Base-by-base conservation (phyloP, 75 land plant species). In the Sequoia sempervirens region DNA sequence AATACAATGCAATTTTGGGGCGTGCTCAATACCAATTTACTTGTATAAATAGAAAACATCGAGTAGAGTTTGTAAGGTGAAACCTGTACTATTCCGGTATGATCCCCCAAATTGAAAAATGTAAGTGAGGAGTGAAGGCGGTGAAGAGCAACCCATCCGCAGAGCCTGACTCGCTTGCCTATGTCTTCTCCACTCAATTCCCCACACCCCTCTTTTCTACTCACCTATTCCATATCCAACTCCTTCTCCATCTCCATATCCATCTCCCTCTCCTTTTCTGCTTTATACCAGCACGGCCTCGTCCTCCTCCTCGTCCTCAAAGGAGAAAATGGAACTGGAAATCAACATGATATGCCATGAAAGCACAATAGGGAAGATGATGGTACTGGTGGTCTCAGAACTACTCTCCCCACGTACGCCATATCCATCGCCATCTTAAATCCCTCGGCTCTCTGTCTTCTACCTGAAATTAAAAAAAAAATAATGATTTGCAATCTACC, bases 61-160 rank as follows among this genome's bases (percentile, higher is more conserved):
- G 1, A 50, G 52, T 12, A 56, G 26, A 61, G 66, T 20, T 61
- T 61, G 1, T 61, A 4, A 34, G 37, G 15, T 20, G 30, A 46
- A 68, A 95, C 99, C 98, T 97, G 99, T 30, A 95, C 93, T 81
- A 93, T 87, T 20, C 99, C 99, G 28, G 95, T 90, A 58, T 92
- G 90, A 80, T 97, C 99, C n/a, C 99, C 86, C 66, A 97, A 86
- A 86, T 94, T 95, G 81, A 97, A 80, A 72, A 97, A 97, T 1
- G 99, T 93, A 36, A 95, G 87, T 1, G 92, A 91, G 8, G 98
- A 97, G 83, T 97, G 98, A 85, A 90, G 84, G 43, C 99, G 89
- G 82, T 93, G 96, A 26, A 91, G 90, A 1, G 98, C 99, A 34
- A 97, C 99, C 99, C 99, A 97, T n/a, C 99, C 99, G 73, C 99